Conservation (phyloP, 495 filamentous ascomycete genomes). For the Xylaria flabelliformis region DNA sequence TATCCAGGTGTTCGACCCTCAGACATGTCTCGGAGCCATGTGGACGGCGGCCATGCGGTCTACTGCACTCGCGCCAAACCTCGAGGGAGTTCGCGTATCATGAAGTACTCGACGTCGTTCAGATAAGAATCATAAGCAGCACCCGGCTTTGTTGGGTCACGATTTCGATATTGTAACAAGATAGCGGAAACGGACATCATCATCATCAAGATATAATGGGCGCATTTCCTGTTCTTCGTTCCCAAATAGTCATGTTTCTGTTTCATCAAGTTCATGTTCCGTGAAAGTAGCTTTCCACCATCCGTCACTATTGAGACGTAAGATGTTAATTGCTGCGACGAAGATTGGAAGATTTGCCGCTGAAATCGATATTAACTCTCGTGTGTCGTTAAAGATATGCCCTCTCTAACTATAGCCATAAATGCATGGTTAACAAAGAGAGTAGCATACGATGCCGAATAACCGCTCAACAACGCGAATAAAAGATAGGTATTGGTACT, state of each 20-base stretch:
- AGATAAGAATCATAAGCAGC: neutral
- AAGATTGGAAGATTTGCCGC: neutral
- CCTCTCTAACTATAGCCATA: neutral
- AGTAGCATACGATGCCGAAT: neutral
- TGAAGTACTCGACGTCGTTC: neutral
- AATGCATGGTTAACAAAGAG: neutral
- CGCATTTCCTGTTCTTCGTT: neutral
- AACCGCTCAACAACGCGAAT: neutral
- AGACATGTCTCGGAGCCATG: neutral
- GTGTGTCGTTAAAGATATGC: neutral
- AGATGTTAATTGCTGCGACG: neutral
- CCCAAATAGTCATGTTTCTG: neutral
- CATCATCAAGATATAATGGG: neutral
- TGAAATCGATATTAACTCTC: neutral
- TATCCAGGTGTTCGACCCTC: neutral
- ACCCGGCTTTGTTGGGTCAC: neutral
- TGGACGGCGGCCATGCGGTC: neutral
- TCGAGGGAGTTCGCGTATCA: neutral
- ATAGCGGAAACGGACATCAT: neutral
- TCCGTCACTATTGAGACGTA: neutral
- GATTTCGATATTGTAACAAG: neutral
- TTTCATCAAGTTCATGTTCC: neutral
- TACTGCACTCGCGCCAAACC: neutral
- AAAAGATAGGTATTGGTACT: neutral
- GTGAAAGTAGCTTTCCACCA: neutral